Base-by-base conservation (phyloP, 768 basidiomycete species). In the Fibroporia radiculosa region DNA sequence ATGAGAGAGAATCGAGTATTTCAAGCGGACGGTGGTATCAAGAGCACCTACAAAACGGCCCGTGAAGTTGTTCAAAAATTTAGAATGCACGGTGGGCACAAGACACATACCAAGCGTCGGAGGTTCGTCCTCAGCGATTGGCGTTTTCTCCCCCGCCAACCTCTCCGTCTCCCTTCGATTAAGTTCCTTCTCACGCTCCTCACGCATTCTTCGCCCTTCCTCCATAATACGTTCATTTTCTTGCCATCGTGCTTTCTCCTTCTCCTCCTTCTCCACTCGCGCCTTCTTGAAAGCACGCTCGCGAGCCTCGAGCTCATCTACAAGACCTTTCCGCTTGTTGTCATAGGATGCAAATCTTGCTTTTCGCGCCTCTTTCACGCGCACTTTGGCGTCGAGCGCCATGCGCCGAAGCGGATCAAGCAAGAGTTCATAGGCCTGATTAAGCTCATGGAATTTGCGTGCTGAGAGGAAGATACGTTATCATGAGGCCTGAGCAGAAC, bases 401-500 rank as follows among this genome's bases (percentile, higher is more conserved):
- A 89, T 69, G 16, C 85, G 78, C 28, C 83, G 78, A 25, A 86
- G 63, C 3, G 88, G 88, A 54, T 91, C 89, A 45, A 90, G 80
- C 5, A 92, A 69, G 1, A 89, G 69, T 59, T 89, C 82, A 54
- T 87, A 84, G 0, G 88, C 85, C 48, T 79, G 78, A 44, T 83
- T 90, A 39, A 92, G 75, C 45, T 85, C 85, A 58, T 92, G 88
- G 56, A 92, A 91, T 58, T 87, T 84, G 45, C 80, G 74, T 2
- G 84, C 84, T 78, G 31, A n/a, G 23, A 31, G 1, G 24, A n/a
- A n/a, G n/a, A n/a, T n/a, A n/a, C n/a, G n/a, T n/a, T n/a, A n/a
- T n/a, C n/a, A n/a, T n/a, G n/a, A n/a, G n/a, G n/a, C n/a, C n/a
- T n/a, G n/a, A n/a, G n/a, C n/a, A n/a, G n/a, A n/a, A n/a, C n/a